These are phyloP conservation scores for Perilla frutescens DNA, from an alignment of 257 asterid species.

Conservation along the genomic window DNA sequence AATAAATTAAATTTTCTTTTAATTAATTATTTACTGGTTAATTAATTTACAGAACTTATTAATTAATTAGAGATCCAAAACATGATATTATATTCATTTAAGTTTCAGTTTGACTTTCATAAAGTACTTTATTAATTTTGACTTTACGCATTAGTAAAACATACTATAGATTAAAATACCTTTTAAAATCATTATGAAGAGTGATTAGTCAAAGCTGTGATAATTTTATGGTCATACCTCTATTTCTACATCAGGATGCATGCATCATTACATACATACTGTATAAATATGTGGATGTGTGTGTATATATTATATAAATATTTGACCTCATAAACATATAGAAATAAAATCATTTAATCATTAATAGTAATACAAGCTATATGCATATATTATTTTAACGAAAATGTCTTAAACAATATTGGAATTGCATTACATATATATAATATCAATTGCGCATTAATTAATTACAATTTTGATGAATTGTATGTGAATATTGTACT, in stretches of 20 bases:
- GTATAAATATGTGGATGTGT: background rate
- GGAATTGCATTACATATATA: too few species aligned
- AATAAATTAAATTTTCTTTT: background rate
- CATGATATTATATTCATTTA: background rate
- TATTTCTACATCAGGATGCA: conserved; percentile 9
- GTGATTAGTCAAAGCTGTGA: conserved; percentile 20
- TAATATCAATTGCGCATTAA: background rate
- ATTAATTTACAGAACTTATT: background rate
- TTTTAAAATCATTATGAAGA: background rate
- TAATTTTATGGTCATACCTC: background rate
- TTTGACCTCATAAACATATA: background rate
- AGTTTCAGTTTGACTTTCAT: conserved; percentile 6
- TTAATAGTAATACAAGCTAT: too few species aligned
- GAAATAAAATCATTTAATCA: background rate
- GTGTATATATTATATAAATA: too few species aligned
- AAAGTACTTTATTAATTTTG: background rate
- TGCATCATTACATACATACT: background rate
- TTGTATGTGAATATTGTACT: too few species aligned
- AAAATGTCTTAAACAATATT: too few species aligned
- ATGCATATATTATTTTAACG: too few species aligned
- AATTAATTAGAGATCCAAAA: background rate
- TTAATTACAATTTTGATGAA: too few species aligned
- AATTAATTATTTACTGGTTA: background rate
- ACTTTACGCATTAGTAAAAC: background rate
- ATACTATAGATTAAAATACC: background rate